Base-by-base conservation (phyloP, 176 grass and related monocot species). In the Avena insularis region DNA sequence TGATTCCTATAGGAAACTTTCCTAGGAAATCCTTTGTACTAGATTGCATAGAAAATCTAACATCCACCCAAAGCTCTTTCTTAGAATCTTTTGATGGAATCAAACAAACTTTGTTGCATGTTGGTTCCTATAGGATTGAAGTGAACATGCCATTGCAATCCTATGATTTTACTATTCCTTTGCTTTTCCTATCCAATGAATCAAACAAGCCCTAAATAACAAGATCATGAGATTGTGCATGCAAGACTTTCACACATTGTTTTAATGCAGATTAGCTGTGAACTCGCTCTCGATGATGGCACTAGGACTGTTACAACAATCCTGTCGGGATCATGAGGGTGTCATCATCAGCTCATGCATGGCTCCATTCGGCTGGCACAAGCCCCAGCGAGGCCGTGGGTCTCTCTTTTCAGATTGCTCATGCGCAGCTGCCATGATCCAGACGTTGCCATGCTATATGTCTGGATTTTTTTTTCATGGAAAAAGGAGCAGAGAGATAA, bases 351-450 rank as follows among this genome's bases (percentile, higher is more conserved):
- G 71, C 29, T 33, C 29, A 31, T 65, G 31, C 33, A 35, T 65
- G 31, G 60, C 65, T 63, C 79, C 86, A 71, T 85, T 13, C 40
- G 59, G 69, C 76, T 77, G 86, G 82, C 82, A 84, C 80, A 85
- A 85, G 19, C 59, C 21, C 75, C 85, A 35, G 33, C 81, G 58
- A 69, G n/a, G 27, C 68, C 49, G 21, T 81, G 76, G 49, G 21
- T 80, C 70, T 79, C 49, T 58, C 33, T 35, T 79, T 85, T 50
- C 33, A n/a, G 27, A 53, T 11, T 51, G 50, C 35, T 25, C 19
- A 55, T 75, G 25, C 77, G 45, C 62, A 82, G 15, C 71, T 10
- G 57, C 8, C 45, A 77, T 83, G 79, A 73, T 83, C 47, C 33
- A 36, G 54, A 12, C 71, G 48, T 31, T 53, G 72, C 2, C 72